Conservation (phyloP, 2,329 filamentous ascomycete species). For the Diaporthe amygdali region DNA sequence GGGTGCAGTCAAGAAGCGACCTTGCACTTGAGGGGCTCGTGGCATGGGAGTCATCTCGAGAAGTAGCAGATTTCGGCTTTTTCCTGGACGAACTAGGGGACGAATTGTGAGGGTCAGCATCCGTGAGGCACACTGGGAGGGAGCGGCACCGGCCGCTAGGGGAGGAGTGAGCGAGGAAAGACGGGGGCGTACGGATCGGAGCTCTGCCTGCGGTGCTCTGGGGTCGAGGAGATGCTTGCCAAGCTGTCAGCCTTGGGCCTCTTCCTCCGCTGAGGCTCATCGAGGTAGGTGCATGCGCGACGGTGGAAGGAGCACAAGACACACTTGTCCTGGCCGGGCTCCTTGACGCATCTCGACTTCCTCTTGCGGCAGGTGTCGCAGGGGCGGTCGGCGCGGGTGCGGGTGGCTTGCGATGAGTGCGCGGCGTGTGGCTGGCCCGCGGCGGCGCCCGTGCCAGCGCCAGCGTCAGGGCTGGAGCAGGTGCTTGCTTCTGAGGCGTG, state of each 20-base stretch:
- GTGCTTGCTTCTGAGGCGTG: conserved; percentile 27
- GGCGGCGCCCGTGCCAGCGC: neutral
- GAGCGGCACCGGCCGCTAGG: neutral
- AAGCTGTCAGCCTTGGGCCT: conserved; percentile 45
- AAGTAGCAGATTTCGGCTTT: conserved; percentile 4
- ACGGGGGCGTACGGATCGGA: neutral
- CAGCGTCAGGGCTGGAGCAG: conserved; percentile 27
- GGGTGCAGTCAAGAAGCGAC: conserved; percentile 31
- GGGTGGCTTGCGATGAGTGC: conserved; percentile 21
- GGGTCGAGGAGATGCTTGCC: conserved; percentile 11
- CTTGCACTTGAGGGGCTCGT: neutral
- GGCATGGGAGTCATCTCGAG: conserved; percentile 30
- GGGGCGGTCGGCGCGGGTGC: conserved; percentile 43
- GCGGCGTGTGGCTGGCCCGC: conserved; percentile 13
- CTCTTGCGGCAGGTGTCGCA: conserved; percentile 70
- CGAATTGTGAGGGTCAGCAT: neutral
- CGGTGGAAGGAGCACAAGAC: conserved; percentile 71
- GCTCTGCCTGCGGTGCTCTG: conserved; percentile 15
- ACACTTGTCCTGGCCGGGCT: conserved; percentile 63
- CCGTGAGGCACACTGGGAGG: neutral
- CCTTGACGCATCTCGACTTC: conserved; percentile 70
- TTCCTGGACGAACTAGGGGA: neutral
- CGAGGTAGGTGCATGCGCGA: conserved; percentile 70
- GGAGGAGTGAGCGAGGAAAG: neutral
- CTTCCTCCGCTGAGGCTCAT: conserved; percentile 62